These are phyloP conservation scores for Russula sp. DNA, from an alignment of 768 basidiomycete genomes.

Conservation along the genomic window DNA sequence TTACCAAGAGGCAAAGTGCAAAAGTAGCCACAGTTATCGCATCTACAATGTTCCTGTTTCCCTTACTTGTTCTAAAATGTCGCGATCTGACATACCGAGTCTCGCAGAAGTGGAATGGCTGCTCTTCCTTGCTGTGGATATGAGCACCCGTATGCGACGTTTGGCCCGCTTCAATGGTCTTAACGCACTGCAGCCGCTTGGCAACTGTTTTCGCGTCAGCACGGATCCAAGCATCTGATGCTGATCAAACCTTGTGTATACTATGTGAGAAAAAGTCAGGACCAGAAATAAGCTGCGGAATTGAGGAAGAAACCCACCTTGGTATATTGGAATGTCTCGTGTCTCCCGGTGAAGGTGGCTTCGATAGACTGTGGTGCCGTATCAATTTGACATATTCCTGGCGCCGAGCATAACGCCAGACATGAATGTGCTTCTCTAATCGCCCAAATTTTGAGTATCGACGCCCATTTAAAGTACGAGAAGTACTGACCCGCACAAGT, in stretches of 20 bases:
- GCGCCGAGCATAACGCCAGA: slow-evolving; percentile 35
- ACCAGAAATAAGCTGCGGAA: background rate
- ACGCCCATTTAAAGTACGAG: background rate
- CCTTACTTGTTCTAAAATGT: background rate
- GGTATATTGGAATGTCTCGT: slow-evolving; percentile 59
- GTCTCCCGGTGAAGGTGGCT: slow-evolving; percentile 53
- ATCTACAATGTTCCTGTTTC: slow-evolving; percentile 31
- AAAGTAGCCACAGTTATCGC: slow-evolving; percentile 51
- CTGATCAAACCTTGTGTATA: slow-evolving; percentile 45
- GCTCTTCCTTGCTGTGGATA: slow-evolving; percentile 41
- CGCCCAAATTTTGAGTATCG: background rate
- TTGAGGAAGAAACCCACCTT: slow-evolving; percentile 37
- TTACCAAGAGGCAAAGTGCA: slow-evolving; percentile 52
- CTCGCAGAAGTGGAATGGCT: slow-evolving; percentile 52
- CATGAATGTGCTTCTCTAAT: slow-evolving; percentile 50
- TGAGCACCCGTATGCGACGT: slow-evolving; percentile 44
- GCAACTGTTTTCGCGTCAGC: slow-evolving; percentile 33
- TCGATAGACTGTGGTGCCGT: slow-evolving; percentile 54
- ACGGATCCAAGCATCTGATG: background rate
- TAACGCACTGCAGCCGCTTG: slow-evolving; percentile 46
- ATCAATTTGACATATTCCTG: slow-evolving; percentile 54
- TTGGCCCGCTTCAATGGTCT: slow-evolving; percentile 40
- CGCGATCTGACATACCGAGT: slow-evolving; percentile 31
- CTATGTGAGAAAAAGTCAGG: slow-evolving; percentile 27
- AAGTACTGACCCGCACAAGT: slow-evolving; percentile 51